Evolutionary conservation across 1,284 basidiomycete species (phyloP), one percentile per base, ranked within the genome.

Genomic region (Cryptococcus maquisensis): DNA sequence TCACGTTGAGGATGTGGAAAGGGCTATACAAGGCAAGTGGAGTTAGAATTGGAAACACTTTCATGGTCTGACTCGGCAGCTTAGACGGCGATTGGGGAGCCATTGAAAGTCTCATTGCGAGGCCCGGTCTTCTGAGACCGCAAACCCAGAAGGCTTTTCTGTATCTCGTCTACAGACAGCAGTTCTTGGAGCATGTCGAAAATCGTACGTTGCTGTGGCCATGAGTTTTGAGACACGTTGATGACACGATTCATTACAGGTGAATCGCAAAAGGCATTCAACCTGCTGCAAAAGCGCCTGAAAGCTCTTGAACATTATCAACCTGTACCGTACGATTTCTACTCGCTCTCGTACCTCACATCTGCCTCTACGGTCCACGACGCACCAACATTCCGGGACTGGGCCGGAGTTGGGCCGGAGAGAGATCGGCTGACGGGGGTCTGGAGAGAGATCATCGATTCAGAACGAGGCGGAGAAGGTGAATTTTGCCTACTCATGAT

Each of bases 281-380:
- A 79, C 21, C 75, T 80, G 18, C 69, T 80, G 16, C 76, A 76
- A 49, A 80, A 80, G 56, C 68, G 78, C 1, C 65, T 80, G 26
- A 79, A 79, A 60, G 78, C 78, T 7, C 67, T 80, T 16, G 79
- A 80, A 53, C 79, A 79, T 55, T 80, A 79, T 54, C 79, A 79
- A 57, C 79, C 79, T 1, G 74, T 77, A 28, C 74, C 78, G 1
- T 76, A 75, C 52, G 79, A 80, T 62, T 80, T 79, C 55, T 72
- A 77, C 50, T 76, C 77, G 51, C 65, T 80, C 32, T 78, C 79
- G 41, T 80, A 80, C 57, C 64, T 80, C 28, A 74, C 79, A 3
- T 75, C 75, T 1, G 74, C 76, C 28, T 69, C 68, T 39, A 74
- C 78, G 0, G 78, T 80, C 2, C 77, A 78, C 48, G 79, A 80